Evolutionary conservation across 208 protist species (phyloP), one percentile per base, ranked within the genome.

Genomic region (Phytomonas francai): DNA sequence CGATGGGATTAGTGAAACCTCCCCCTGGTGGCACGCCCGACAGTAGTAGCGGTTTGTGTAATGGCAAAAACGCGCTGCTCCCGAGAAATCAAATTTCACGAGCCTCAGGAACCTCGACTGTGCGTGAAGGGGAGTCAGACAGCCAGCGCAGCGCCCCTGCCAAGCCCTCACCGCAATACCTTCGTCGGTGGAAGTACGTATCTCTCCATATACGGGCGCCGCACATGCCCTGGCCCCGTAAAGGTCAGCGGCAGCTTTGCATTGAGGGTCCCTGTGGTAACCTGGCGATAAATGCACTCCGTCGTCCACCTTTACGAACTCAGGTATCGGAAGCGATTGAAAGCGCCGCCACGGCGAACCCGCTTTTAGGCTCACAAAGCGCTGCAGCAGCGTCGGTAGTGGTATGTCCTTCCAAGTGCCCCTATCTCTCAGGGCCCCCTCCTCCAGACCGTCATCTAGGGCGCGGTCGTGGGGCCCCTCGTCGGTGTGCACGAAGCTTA

Each of bases 21-120:
- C 34, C 32, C 68, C 67, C 2, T 60, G 58, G 64, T 78, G 65
- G 69, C 81, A 87, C 3, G 34, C 65, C 2, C 19, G 69, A 32
- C 81, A 87, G 65, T 79, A 87, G 68, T 82, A 84, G 30, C 63
- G 69, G 5, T 78, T 78, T 3, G 76, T 87, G 69, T 84, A 87
- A 67, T 78, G 67, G 60, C 81, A 87, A 61, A 81, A 87, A n/a
- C 65, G 59, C 51, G 78, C 79, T 19, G 73, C 39, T 32, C 75
- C 70, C 30, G 62, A 73, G 3, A 54, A 54, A 54, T 9, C 11
- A 54, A 54, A 54, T 54, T 54, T 54, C 11, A 54, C 16, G 19
- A 54, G 45, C 11, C 45, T 5, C 45, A 9, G 25, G 19, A 54
- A 25, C 45, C 0, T 22, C 19, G 45, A 25, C 25, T 54, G 45